Conservation (phyloP, 441 rosid species). For the Syzygium malaccense region DNA sequence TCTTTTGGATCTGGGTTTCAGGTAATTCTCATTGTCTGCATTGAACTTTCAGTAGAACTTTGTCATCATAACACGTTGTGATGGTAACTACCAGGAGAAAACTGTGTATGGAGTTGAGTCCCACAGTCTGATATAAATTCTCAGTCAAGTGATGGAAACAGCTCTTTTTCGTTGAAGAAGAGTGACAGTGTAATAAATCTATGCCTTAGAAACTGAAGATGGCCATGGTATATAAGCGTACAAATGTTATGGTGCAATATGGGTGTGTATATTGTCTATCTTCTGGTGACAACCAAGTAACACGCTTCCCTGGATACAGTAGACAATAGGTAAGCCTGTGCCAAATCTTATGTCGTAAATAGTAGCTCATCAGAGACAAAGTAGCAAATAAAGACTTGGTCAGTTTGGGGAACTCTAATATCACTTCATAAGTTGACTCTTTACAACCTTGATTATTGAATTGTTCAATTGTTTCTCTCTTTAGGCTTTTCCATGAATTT, state of each 20-base stretch:
- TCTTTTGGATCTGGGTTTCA: slow-evolving; percentile 96
- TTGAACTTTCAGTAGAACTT: neutral
- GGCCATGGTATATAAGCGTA: neutral
- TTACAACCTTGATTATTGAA: neutral
- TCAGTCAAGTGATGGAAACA: neutral
- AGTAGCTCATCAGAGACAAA: neutral
- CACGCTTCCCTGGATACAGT: neutral
- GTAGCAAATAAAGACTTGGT: neutral
- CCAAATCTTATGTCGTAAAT: neutral
- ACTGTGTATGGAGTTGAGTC: neutral
- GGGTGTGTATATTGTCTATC: neutral
- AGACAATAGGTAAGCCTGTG: neutral
- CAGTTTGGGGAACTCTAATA: neutral
- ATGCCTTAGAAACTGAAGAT: neutral
- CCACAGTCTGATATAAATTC: neutral
- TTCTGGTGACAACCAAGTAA: neutral
- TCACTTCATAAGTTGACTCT: neutral
- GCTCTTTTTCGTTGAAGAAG: neutral
- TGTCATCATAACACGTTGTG: neutral
- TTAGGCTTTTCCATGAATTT: neutral
- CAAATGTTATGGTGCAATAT: neutral
- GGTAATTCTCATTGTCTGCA: slow-evolving; percentile 28
- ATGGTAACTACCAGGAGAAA: neutral
- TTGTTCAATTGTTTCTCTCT: neutral
- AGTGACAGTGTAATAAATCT: neutral